These are phyloP conservation scores for Debaryomyces maramus DNA, from an alignment of 805 yeast genomes.

Conservation along the genomic window DNA sequence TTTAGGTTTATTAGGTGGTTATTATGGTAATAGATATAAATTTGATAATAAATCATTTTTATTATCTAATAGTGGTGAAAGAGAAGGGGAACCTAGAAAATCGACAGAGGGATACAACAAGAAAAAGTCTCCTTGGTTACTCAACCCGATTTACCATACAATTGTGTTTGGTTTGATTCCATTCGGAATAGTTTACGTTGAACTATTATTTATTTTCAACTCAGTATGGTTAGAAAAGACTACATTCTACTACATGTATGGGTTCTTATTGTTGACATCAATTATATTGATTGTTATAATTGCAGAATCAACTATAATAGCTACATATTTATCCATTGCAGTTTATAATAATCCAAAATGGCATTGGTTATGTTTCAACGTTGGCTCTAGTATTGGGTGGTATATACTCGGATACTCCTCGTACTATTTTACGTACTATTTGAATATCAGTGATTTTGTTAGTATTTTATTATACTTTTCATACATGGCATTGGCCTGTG, in stretches of 20 bases:
- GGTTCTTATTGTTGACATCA: conserved; percentile 66
- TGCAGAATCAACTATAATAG: conserved; percentile 69
- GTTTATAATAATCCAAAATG: conserved; percentile 60
- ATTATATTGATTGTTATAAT: conserved; percentile 60
- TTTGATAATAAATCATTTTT: conserved; percentile 24
- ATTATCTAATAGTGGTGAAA: conserved; percentile 3
- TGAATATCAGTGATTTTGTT: conserved; percentile 65
- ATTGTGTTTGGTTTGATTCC: conserved; percentile 70
- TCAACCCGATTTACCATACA: conserved; percentile 28
- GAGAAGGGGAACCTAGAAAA: not conserved
- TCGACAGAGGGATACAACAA: conserved; percentile 2
- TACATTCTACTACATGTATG: conserved; percentile 76
- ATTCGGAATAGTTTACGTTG: conserved; percentile 78
- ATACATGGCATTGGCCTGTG: conserved; percentile 65
- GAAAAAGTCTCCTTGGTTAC: conserved; percentile 17
- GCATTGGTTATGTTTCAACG: conserved; percentile 81
- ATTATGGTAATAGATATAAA: conserved; percentile 40
- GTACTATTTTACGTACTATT: conserved; percentile 58
- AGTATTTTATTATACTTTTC: conserved; percentile 68
- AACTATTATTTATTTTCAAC: conserved; percentile 68
- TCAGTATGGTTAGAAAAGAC: conserved; percentile 80
- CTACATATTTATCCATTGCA: conserved; percentile 60
- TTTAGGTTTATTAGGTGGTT: conserved; percentile 72
- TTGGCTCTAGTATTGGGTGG: conserved; percentile 69
- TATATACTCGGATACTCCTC: conserved; percentile 67